These are phyloP conservation scores for Verticillium isaacii DNA, from an alignment of 2,329 filamentous ascomycete species.

Conservation along the genomic window DNA sequence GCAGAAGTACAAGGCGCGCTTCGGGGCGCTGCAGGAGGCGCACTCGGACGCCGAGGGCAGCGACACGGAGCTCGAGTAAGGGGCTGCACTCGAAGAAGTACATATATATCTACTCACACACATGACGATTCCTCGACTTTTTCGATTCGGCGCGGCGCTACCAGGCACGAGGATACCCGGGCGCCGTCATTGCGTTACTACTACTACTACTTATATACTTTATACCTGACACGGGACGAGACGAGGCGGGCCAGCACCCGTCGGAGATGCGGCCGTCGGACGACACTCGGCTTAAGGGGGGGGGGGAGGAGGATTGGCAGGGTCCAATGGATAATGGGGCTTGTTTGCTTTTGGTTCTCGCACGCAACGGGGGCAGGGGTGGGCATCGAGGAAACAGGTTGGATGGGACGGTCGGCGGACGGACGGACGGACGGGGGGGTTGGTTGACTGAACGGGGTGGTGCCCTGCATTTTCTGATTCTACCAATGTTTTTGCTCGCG, in stretches of 20 bases:
- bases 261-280: neutral
- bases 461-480: no score
- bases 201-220: neutral
- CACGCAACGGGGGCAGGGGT: no score
- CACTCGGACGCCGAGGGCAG: constrained; percentile 21
- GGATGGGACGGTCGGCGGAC: no score
- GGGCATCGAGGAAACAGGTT: no score
- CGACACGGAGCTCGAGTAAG: constrained; percentile 22
- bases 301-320: no score
- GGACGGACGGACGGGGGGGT: no score
- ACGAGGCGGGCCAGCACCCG: neutral
- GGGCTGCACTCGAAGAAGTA: neutral
- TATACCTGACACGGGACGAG: neutral
- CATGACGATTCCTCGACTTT: neutral
- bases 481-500: no score
- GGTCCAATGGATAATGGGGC: no score
- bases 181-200: neutral
- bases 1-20: constrained; percentile 52
- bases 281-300: no score
- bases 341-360: no score
- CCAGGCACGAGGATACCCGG: neutral
- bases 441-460: no score
- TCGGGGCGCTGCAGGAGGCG: constrained; percentile 36
- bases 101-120: neutral
- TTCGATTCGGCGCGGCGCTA: neutral